Evolutionary conservation across 257 asterid genomes (phyloP).

Genomic region (Solanum chiquidenum): DNA sequence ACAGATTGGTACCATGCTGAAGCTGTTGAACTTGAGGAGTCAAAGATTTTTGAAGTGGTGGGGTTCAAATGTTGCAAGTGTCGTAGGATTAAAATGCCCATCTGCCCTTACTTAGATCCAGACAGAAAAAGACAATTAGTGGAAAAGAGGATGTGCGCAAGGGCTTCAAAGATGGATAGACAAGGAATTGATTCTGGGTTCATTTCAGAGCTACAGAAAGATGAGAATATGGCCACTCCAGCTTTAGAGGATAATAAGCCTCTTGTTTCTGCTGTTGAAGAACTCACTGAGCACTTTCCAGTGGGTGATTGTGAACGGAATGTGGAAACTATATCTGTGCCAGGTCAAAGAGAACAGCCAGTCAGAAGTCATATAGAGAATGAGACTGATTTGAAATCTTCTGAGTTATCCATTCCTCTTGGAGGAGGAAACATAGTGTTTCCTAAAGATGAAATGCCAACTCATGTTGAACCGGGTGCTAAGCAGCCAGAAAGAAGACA

Average conservation of each 20-base stretch:
- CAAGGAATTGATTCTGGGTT: slow-evolving; percentile 5
- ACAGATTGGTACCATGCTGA: slow-evolving; percentile 88
- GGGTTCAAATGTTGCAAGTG: slow-evolving; percentile 86
- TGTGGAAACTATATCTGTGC: neutral
- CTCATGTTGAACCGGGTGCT: neutral
- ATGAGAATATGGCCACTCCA: slow-evolving; percentile 6
- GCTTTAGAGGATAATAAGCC: slow-evolving; percentile 15
- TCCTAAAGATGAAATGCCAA: neutral
- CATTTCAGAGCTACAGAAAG: slow-evolving; percentile 4
- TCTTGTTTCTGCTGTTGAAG: slow-evolving; percentile 19
- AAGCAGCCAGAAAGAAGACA: neutral
- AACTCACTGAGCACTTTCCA: slow-evolving; percentile 4
- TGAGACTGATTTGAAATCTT: slow-evolving; percentile 8
- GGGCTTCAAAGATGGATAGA: slow-evolving; percentile 20
- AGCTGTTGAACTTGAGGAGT: slow-evolving; percentile 55
- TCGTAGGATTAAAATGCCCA: slow-evolving; percentile 55
- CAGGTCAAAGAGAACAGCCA: slow-evolving; percentile 10
- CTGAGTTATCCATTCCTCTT: slow-evolving; percentile 7
- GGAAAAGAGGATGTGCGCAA: slow-evolving; percentile 21
- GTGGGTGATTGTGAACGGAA: slow-evolving; percentile 13
- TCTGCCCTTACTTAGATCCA: slow-evolving; percentile 46
- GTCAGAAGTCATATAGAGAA: slow-evolving; percentile 20
- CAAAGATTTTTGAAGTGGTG: slow-evolving; percentile 29
- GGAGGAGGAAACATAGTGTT: slow-evolving; percentile 1
- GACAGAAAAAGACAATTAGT: slow-evolving; percentile 20